Percentiles rank a stretch among this genome's conserved stretches.
Conservation (phyloP, 345 rosid species). For the Erucastrum elatum region DNA sequence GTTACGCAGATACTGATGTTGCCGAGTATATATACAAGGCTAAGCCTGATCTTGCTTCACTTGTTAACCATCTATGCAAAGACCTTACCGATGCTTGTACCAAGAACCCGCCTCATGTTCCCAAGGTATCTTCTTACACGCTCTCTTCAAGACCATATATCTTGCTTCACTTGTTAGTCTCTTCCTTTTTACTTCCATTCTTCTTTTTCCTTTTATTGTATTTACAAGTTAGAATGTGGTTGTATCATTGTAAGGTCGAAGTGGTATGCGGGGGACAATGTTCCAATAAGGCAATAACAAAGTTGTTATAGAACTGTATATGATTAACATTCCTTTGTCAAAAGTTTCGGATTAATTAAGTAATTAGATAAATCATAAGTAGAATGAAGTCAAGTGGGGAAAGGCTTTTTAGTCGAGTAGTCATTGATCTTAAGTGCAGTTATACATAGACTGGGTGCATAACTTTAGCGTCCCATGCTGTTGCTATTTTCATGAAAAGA, state of each 20-base stretch:
- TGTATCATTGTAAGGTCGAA: slow-evolving; percentile 12
- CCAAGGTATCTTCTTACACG: no score
- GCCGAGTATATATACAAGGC: no score
- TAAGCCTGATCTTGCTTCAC: no score
- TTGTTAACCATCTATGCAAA: no score
- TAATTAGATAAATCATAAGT: background rate
- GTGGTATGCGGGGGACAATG: background rate
- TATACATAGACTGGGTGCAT: background rate
- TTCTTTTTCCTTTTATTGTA: slow-evolving; percentile 29
- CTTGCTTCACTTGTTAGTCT: no score
- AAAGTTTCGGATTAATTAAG: background rate
- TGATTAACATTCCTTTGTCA: background rate
- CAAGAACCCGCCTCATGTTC: no score
- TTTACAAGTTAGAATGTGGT: slow-evolving; percentile 1
- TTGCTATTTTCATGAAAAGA: background rate
- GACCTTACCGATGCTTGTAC: no score
- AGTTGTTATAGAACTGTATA: background rate
- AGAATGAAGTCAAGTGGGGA: no score
- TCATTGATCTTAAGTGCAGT: background rate
- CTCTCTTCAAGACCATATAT: no score
- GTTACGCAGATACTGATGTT: no score
- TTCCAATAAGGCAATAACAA: background rate
- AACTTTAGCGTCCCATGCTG: background rate
- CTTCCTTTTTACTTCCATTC: slow-evolving; percentile 31
- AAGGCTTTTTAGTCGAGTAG: background rate